A percentile compares a stretch with the other conserved stretches of the same genome.
phyloP scores from a whole-genome alignment of 257 asterid genomes.

The Solanum sitiens region DNA sequence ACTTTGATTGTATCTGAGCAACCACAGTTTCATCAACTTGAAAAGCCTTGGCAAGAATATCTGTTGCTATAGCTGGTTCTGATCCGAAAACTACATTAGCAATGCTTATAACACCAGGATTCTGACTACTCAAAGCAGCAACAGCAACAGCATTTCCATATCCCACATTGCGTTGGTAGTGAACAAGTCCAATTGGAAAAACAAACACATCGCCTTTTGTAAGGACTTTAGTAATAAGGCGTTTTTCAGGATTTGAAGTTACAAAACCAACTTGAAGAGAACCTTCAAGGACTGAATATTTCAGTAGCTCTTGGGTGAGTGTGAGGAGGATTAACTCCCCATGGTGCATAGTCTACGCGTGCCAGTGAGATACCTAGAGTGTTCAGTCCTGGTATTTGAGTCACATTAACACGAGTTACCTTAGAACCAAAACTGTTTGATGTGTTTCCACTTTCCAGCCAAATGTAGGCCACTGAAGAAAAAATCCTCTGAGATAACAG shows the following conservation, averaged over 20 bases:
- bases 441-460: not conserved
- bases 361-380: not conserved
- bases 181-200: not conserved
- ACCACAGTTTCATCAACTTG: not conserved
- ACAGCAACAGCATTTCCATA: not conserved
- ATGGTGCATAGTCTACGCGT: not conserved
- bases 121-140: not conserved
- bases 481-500: not conserved
- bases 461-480: not conserved
- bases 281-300: not conserved
- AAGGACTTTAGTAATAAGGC: not conserved
- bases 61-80: not conserved
- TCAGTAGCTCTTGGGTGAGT: not conserved
- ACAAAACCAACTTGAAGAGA: not conserved
- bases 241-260: not conserved
- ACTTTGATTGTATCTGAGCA: not conserved
- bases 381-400: not conserved
- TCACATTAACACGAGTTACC: not conserved
- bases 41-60: not conserved
- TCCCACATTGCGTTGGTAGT: not conserved
- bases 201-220: not conserved
- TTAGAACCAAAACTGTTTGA: not conserved
- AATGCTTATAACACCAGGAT: not conserved
- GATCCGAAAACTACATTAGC: not conserved
- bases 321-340: not conserved